Evolutionary conservation across 2,329 filamentous ascomycete genomes (phyloP).

Genomic region (Scolecobasidium constrictum): DNA sequence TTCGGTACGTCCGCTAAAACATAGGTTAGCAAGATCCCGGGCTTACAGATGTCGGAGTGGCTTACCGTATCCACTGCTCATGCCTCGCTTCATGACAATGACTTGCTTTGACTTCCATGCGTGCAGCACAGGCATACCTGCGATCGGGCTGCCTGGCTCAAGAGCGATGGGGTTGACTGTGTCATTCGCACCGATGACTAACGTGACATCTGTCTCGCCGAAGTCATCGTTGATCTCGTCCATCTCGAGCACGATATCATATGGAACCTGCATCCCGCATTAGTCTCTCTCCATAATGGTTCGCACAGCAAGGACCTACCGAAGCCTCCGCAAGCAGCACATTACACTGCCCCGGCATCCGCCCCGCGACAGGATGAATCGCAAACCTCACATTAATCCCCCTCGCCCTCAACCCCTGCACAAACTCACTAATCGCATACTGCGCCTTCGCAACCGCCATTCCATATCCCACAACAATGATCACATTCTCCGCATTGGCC

Average conservation of each 20-base stretch:
- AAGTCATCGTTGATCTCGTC: conserved; percentile 96
- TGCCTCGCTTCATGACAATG: conserved; percentile 84
- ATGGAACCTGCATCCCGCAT: not conserved
- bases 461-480: conserved; percentile 80
- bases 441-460: conserved; percentile 94
- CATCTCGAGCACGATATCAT: conserved; percentile 85
- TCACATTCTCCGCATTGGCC: conserved; percentile 68
- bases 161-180: conserved; percentile 86
- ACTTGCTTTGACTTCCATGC: conserved; percentile 93
- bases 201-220: conserved; percentile 68
- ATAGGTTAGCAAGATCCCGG: too few relatives aligned
- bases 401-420: conserved; percentile 58
- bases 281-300: not conserved
- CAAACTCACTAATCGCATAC: conserved; percentile 80
- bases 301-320: conserved; percentile 36
- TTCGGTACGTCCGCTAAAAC: conserved; percentile 73
- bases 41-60: too few relatives aligned
- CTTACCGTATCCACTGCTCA: conserved; percentile 78
- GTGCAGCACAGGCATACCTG: conserved; percentile 85
- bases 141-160: conserved; percentile 73
- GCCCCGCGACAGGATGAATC: conserved; percentile 80
- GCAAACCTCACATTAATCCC: conserved; percentile 78
- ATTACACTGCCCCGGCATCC: conserved; percentile 92
- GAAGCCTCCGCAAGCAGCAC: conserved; percentile 79
- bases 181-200: conserved; percentile 87